Evolutionary conservation across 2,329 filamentous ascomycete species (phyloP).

Genomic region (Polytolypa hystricis): DNA sequence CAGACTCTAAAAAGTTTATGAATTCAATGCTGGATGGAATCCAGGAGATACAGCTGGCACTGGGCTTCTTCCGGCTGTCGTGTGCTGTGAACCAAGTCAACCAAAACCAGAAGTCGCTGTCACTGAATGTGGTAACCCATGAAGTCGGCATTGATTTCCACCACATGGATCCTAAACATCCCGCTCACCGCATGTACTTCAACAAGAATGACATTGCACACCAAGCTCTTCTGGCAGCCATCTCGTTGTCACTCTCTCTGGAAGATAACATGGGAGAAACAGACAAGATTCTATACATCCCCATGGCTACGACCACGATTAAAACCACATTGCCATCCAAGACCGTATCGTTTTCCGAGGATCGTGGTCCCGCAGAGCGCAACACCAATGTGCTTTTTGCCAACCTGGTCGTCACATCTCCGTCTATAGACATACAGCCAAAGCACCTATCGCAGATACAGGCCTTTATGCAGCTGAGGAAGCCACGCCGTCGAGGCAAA

Average conservation of each 20-base stretch:
- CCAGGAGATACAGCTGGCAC: conserved; percentile 90
- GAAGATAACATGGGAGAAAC: conserved; percentile 81
- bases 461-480: conserved; percentile 55
- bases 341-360: conserved; percentile 67
- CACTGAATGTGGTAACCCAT: conserved; percentile 85
- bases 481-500: conserved; percentile 29
- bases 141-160: conserved; percentile 90
- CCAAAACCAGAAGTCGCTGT: conserved; percentile 57
- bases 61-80: conserved; percentile 80
- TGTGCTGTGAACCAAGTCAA: conserved; percentile 63
- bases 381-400: conserved; percentile 96
- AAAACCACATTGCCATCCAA: conserved; percentile 92
- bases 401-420: conserved; percentile 91
- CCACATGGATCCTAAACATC: conserved; percentile 80
- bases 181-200: conserved; percentile 97
- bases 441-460: conserved; percentile 80
- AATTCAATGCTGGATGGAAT: conserved; percentile 84
- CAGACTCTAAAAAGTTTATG: conserved; percentile 85
- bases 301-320: conserved; percentile 92
- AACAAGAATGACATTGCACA: conserved; percentile 85
- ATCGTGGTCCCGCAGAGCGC: conserved; percentile 67
- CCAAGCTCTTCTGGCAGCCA: conserved; percentile 80
- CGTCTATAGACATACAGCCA: conserved; percentile 84
- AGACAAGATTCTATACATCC: conserved; percentile 81
- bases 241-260: conserved; percentile 83